phyloP scores from a whole-genome alignment of 768 basidiomycete genomes.

The Tulasnella sp. region DNA sequence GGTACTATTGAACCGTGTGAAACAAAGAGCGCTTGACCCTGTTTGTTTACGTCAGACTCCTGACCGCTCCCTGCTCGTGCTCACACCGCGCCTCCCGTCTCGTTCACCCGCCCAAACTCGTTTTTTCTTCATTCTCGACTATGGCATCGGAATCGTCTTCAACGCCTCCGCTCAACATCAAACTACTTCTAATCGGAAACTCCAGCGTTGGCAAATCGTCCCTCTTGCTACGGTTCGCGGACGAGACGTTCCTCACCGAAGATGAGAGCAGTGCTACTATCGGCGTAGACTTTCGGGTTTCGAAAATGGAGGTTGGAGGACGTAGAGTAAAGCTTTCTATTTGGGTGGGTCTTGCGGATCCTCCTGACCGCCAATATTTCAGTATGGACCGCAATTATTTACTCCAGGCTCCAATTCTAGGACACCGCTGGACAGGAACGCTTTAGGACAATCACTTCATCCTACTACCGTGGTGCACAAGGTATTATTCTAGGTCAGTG shows the following conservation, averaged over 20 bases:
- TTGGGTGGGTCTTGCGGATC: conserved; percentile 63
- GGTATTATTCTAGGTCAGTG: conserved; percentile 44
- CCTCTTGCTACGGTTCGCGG: conserved; percentile 46
- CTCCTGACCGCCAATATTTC: background rate
- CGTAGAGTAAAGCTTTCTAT: conserved; percentile 90
- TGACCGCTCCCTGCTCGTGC: background rate
- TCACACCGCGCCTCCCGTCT: background rate
- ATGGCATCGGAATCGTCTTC: conserved; percentile 26
- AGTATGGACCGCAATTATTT: background rate
- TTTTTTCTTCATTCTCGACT: background rate
- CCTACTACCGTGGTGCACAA: conserved; percentile 74
- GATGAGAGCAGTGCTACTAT: conserved; percentile 35
- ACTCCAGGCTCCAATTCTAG: conserved; percentile 40
- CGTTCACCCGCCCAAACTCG: background rate
- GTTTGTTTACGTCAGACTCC: conserved; percentile 5
- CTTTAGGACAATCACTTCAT: conserved; percentile 90
- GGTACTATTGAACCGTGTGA: background rate
- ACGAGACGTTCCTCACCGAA: conserved; percentile 42
- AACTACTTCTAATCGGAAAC: conserved; percentile 33
- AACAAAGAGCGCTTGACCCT: background rate
- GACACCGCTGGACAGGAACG: conserved; percentile 97
- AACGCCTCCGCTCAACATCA: conserved; percentile 24
- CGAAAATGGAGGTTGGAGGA: conserved; percentile 75
- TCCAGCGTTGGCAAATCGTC: conserved; percentile 43
- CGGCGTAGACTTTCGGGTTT: conserved; percentile 47